Percentiles rank a stretch among this genome's conserved stretches.
phyloP scores from a whole-genome alignment of 1,284 basidiomycete genomes.

The Sporisorium exsertum region DNA sequence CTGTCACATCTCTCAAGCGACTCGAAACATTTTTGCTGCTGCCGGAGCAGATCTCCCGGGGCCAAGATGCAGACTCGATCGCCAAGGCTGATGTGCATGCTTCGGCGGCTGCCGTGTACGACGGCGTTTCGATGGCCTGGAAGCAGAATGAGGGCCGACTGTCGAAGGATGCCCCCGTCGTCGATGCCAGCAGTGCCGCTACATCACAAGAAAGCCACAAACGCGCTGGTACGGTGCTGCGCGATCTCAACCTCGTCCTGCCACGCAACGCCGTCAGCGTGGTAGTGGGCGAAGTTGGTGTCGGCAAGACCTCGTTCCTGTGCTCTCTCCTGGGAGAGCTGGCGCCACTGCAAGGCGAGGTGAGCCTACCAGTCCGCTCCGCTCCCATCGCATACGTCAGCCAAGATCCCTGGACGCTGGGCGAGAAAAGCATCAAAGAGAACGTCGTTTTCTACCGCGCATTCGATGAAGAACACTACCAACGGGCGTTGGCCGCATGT shows the following conservation, averaged over 20 bases:
- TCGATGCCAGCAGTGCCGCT: neutral
- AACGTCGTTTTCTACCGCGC: slow-evolving; percentile 44
- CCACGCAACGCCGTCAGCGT: slow-evolving; percentile 7
- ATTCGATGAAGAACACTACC: slow-evolving; percentile 41
- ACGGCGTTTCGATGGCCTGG: slow-evolving; percentile 12
- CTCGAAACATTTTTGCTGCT: slow-evolving; percentile 45
- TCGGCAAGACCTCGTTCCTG: slow-evolving; percentile 49
- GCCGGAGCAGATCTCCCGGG: slow-evolving; percentile 4
- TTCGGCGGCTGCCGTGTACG: slow-evolving; percentile 10
- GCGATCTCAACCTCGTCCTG: slow-evolving; percentile 10
- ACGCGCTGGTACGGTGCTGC: slow-evolving; percentile 4
- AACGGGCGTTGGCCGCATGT: slow-evolving; percentile 31
- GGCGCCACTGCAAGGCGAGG: slow-evolving; percentile 7
- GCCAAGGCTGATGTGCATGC: neutral
- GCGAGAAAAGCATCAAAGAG: slow-evolving; percentile 35
- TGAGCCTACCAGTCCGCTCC: slow-evolving; percentile 8
- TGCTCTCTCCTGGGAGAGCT: slow-evolving; percentile 46
- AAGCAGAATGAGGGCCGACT: neutral
- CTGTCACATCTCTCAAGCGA: slow-evolving; percentile 39
- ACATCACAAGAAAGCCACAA: neutral
- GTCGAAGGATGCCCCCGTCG: neutral
- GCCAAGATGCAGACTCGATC: neutral
- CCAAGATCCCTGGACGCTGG: slow-evolving; percentile 45
- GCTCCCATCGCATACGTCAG: slow-evolving; percentile 29
- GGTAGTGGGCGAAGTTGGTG: slow-evolving; percentile 34